phyloP scores from a whole-genome alignment of 768 basidiomycete genomes.

The Leccinum incarnatum region DNA sequence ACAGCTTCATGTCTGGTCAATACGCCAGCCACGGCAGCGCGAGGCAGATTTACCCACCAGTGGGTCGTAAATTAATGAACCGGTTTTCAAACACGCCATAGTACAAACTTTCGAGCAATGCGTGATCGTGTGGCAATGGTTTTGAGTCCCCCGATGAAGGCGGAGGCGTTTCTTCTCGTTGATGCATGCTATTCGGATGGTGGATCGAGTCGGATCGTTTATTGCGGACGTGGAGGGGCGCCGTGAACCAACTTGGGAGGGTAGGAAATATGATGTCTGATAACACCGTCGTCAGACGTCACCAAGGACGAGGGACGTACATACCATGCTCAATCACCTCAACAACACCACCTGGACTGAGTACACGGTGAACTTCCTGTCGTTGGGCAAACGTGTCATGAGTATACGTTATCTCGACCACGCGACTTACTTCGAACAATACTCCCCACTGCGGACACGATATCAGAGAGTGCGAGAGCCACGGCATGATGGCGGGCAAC shows the following conservation, averaged over 20 bases:
- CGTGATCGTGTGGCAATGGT: conserved; percentile 60
- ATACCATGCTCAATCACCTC: conserved; percentile 74
- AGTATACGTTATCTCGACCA: not conserved
- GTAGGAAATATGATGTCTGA: conserved; percentile 74
- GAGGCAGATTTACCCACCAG: conserved; percentile 42
- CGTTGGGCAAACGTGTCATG: conserved; percentile 5
- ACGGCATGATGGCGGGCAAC: not conserved
- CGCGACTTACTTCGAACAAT: conserved; percentile 54
- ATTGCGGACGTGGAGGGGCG: conserved; percentile 56
- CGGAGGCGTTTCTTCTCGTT: conserved; percentile 32
- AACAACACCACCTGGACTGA: conserved; percentile 66
- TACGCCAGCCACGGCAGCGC: not conserved
- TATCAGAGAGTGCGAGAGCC: conserved; percentile 4
- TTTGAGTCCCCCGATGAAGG: conserved; percentile 32
- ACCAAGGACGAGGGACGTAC: conserved; percentile 8
- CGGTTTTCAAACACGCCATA: conserved; percentile 65
- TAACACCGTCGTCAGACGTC: not conserved
- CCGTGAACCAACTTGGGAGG: conserved; percentile 76
- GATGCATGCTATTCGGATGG: conserved; percentile 46
- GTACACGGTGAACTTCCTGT: conserved; percentile 70
- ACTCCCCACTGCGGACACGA: conserved; percentile 52
- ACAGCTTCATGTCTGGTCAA: conserved; percentile 44
- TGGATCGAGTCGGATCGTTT: conserved; percentile 48
- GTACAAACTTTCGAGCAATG: conserved; percentile 63
- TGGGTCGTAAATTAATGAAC: conserved; percentile 70